These are phyloP conservation scores for Colletotrichum cordylinicola DNA, from an alignment of 2,329 filamentous ascomycete species.

Conservation along the genomic window DNA sequence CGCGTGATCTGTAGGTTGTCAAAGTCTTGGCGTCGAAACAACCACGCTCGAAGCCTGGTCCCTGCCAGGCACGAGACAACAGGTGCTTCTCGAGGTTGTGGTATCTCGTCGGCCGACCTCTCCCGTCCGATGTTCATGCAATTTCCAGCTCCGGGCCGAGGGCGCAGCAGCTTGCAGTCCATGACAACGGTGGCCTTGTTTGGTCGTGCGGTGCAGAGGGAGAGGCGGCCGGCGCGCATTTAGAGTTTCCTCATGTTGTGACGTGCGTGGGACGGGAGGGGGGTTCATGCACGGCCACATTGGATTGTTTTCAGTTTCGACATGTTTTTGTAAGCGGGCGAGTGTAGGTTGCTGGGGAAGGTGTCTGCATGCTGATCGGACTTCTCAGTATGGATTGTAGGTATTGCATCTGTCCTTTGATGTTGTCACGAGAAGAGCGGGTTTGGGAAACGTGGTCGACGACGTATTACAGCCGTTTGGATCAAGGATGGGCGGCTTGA, in stretches of 20 bases:
- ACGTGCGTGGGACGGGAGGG: background rate
- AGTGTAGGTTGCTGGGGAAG: background rate
- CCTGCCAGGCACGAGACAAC: background rate
- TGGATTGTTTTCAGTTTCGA: background rate
- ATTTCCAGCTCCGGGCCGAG: background rate
- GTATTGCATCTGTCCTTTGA: fast-evolving
- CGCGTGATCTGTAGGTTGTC: background rate
- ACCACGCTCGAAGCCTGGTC: background rate
- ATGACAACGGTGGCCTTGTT: background rate
- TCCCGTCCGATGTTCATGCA: background rate
- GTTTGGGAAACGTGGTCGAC: background rate
- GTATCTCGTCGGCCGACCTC: background rate
- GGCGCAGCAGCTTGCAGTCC: background rate
- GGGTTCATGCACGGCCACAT: background rate
- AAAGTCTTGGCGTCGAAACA: background rate
- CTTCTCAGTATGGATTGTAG: background rate
- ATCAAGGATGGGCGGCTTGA: background rate
- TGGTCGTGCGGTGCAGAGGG: background rate
- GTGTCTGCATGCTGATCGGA: fast-evolving
- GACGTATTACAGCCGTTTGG: background rate
- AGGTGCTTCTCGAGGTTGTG: background rate
- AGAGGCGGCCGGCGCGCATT: background rate
- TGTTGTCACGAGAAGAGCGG: background rate
- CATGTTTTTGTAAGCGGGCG: background rate
- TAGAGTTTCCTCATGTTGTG: constrained; percentile 4